Evolutionary conservation across 164 flowering plant species (phyloP).

Genomic region (Echeveria elegans): DNA sequence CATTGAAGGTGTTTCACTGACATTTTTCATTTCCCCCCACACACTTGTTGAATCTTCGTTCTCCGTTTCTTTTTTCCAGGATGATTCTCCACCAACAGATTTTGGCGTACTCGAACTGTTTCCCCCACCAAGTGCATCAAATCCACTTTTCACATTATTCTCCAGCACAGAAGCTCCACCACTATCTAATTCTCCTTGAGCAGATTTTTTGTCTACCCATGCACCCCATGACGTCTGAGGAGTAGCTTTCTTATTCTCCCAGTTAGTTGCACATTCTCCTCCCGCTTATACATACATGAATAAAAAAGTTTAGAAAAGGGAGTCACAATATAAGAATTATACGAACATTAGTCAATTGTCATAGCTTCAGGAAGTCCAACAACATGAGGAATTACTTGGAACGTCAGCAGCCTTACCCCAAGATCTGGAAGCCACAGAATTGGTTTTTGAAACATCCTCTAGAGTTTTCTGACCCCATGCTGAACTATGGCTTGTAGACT

Average conservation of each 20-base stretch:
- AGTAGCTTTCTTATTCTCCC: background rate
- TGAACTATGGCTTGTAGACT: background rate
- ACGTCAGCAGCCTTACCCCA: background rate
- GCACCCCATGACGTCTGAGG: background rate
- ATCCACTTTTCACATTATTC: background rate
- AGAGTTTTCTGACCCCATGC: background rate
- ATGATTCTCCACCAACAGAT: constrained; percentile 5
- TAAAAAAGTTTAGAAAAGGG: no score
- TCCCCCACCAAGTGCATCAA: background rate
- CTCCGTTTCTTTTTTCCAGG: background rate
- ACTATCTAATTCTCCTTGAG: background rate
- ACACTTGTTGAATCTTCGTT: constrained; percentile 11
- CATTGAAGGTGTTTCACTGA: constrained; percentile 11
- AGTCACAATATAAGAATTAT: no score
- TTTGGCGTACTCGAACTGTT: background rate
- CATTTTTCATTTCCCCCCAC: constrained; percentile 24
- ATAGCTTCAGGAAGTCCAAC: background rate
- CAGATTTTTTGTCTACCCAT: constrained; percentile 1
- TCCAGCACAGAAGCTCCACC: background rate
- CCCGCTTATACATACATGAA: background rate
- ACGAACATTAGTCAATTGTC: no score
- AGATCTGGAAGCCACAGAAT: background rate
- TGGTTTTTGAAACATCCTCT: background rate
- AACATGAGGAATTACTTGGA: background rate
- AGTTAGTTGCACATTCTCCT: background rate